Evolutionary conservation across 2,329 filamentous ascomycete species (phyloP), one percentile per base, ranked within the genome.

Genomic region (Sphaerostilbella broomeana): DNA sequence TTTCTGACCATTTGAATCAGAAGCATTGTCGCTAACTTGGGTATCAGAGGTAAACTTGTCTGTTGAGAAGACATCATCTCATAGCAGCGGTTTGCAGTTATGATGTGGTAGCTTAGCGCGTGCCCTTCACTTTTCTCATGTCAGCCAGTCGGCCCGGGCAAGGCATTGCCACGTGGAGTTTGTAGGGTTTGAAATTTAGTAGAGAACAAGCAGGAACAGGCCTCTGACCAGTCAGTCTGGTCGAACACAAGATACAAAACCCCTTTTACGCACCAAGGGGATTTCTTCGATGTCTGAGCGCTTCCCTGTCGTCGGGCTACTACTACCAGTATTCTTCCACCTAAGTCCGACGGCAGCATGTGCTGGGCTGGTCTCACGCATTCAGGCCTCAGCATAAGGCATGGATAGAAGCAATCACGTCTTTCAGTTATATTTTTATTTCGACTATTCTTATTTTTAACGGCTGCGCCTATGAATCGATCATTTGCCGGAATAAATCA

Each of bases 1-100:
- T 38, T 38, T 44, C 41, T 35, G 40, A 44, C 40, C 40, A 36
- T 42, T 30, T 36, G 15, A 19, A 39, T 22, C 38, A 46, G 43
- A 43, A 38, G 43, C 38, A 32, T 24, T 35, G 48, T 55, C 60
- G 51, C 58, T 43, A 18, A 20, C 40, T 42, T 25, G 19, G 29
- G 18, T 24, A n/a, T n/a, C 43, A 57, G 53, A 54, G 56, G 54
- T 58, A 44, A 58, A 48, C 42, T 39, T 20, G n/a, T 34, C 27
- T 38, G 22, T 24, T 38, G 33, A 35, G 25, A 32, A 29, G 40
- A 38, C 17, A n/a, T 34, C 21, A 22, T 13, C 12, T 21, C 29
- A 42, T 28, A 16, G 26, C 20, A 22, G 29, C 24, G 30, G 16
- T 34, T 19, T 29, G 24, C 13, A 30, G 19, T 35, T 24, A 29